These are phyloP conservation scores for Hordeum marinum DNA, from an alignment of 176 grass and related monocot genomes.

Conservation along the genomic window DNA sequence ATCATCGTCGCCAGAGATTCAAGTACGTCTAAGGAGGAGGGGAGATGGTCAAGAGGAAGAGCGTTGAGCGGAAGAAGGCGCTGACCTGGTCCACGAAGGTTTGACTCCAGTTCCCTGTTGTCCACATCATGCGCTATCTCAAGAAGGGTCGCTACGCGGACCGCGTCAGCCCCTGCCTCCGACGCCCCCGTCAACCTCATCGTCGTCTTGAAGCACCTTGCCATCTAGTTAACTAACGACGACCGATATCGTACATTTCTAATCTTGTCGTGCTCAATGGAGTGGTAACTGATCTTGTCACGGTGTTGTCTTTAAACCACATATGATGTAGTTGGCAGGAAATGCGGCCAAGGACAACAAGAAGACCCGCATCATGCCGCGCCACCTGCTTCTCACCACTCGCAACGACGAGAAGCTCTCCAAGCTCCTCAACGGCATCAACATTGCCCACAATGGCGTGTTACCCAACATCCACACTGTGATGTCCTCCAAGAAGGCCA, in stretches of 20 bases:
- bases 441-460: background rate
- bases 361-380: conserved; percentile 8
- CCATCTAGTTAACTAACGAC: background rate
- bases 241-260: background rate
- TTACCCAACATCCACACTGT: conserved; percentile 17
- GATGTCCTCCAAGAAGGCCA: background rate
- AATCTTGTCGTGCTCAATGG: background rate
- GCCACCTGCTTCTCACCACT: conserved; percentile 20
- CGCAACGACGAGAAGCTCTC: background rate
- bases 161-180: background rate
- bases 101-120: conserved; percentile 57
- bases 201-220: conserved; percentile 31
- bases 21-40: background rate
- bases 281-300: background rate
- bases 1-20: too few species aligned
- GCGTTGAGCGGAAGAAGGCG: background rate
- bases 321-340: conserved; percentile 11
- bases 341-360: conserved; percentile 30
- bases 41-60: background rate
- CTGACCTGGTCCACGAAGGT: conserved; percentile 25
- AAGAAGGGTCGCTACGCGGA: conserved; percentile 45
- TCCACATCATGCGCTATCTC: conserved; percentile 51
- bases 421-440: background rate
- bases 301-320: too few species aligned
- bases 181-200: conserved; percentile 25